phyloP scores from a whole-genome alignment of 768 basidiomycete species.

The Suillus hirtellus region DNA sequence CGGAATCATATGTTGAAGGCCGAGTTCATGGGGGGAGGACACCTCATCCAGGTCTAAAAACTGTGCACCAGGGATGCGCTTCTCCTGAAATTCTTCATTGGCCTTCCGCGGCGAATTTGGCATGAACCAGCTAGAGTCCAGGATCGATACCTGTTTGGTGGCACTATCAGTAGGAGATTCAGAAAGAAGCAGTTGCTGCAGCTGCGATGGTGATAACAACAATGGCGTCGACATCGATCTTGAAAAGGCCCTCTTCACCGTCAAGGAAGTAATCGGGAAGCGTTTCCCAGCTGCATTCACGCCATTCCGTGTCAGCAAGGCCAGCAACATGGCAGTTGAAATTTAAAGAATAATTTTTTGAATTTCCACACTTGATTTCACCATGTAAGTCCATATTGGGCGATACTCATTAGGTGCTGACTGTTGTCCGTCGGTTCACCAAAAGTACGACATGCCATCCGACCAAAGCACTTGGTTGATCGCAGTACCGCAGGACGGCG shows the following conservation, averaged over 20 bases:
- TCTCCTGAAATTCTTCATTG: slow-evolving; percentile 63
- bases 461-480: slow-evolving; percentile 96
- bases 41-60: slow-evolving; percentile 83
- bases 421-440: slow-evolving; percentile 10
- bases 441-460: slow-evolving; percentile 72
- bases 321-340: slow-evolving; percentile 11
- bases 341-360: slow-evolving; percentile 18
- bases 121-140: slow-evolving; percentile 95
- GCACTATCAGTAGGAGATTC: slow-evolving; percentile 11
- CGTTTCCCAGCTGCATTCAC: slow-evolving; percentile 9
- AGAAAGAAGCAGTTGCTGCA: slow-evolving; percentile 38
- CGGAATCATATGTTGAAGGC: slow-evolving; percentile 96
- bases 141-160: slow-evolving; percentile 34
- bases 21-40: slow-evolving; percentile 70
- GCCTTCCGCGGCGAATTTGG: slow-evolving; percentile 77
- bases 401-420: slow-evolving; percentile 1
- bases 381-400: slow-evolving; percentile 17
- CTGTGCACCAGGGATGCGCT: slow-evolving; percentile 68
- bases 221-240: slow-evolving; percentile 43
- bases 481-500: slow-evolving; percentile 82
- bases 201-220: slow-evolving; percentile 51
- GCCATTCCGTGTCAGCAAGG: slow-evolving; percentile 11
- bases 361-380: slow-evolving; percentile 11
- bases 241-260: slow-evolving; percentile 37
- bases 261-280: slow-evolving; percentile 4